A percentile compares a stretch with the other conserved stretches of the same genome.
These are phyloP conservation scores for Escallonia herrerae DNA, from an alignment of 129 eudicot species.

Conservation along the genomic window DNA sequence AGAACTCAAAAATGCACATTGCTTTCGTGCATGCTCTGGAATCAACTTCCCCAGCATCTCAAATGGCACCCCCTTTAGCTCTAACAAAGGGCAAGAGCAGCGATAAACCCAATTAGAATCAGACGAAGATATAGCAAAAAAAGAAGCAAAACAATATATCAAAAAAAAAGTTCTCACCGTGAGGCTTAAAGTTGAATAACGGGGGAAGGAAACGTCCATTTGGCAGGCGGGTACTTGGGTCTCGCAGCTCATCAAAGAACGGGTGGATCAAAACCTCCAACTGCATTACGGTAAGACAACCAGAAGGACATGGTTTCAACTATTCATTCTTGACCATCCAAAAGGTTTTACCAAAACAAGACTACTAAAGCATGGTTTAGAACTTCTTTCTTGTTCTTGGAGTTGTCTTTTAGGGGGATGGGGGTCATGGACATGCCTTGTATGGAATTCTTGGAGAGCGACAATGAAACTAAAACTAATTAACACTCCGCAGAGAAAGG, in stretches of 20 bases:
- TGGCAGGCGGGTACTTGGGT: conserved; percentile 75
- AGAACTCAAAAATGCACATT: conserved; percentile 59
- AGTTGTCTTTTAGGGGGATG: no score
- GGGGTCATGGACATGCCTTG: no score
- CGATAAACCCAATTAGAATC: not conserved
- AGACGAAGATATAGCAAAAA: not conserved
- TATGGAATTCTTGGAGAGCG: no score
- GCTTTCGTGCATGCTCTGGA: conserved; percentile 76
- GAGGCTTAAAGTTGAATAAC: conserved; percentile 77
- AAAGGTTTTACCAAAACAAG: no score
- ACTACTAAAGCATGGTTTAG: no score
- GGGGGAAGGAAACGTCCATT: conserved; percentile 85
- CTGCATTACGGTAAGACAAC: conserved; percentile 30
- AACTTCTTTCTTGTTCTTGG: no score
- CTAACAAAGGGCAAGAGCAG: conserved; percentile 23
- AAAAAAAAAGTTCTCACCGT: conserved; percentile 37
- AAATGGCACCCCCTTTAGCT: conserved; percentile 57
- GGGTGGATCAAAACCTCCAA: conserved; percentile 73
- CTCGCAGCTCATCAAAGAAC: conserved; percentile 87
- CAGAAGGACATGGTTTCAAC: not conserved
- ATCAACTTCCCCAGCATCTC: conserved; percentile 56
- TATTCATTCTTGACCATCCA: no score
- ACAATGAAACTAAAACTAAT: not conserved
- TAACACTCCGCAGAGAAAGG: no score
- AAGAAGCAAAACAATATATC: not conserved